Conservation (phyloP, 768 basidiomycete genomes). For the Saitozyma podzolica region DNA sequence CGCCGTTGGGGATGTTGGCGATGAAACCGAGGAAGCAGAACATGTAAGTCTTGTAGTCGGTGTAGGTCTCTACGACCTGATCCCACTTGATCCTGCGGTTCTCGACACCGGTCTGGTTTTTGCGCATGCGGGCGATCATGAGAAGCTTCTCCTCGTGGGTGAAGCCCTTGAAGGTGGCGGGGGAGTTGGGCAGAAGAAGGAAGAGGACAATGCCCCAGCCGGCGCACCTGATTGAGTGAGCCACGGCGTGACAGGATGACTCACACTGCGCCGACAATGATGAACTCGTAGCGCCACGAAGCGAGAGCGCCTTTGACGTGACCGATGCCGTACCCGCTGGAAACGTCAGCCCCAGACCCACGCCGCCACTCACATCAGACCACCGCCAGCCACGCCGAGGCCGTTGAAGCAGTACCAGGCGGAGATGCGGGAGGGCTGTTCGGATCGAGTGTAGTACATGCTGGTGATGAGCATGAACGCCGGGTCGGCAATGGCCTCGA, state of each 20-base stretch:
- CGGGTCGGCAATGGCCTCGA: constrained; percentile 55
- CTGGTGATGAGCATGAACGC: constrained; percentile 54
- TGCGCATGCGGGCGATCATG: constrained; percentile 49
- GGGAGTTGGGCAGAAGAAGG: constrained; percentile 50
- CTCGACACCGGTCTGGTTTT: constrained; percentile 54
- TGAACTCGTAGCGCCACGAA: constrained; percentile 53
- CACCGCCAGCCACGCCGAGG: constrained; percentile 55
- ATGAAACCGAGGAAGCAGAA: constrained; percentile 50
- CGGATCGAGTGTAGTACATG: constrained; percentile 55
- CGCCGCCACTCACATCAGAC: constrained; percentile 42
- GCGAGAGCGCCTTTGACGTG: constrained; percentile 50
- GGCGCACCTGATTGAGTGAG: not conserved
- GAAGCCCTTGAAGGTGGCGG: constrained; percentile 47
- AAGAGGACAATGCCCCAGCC: constrained; percentile 43
- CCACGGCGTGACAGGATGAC: constrained; percentile 3
- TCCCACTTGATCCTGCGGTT: constrained; percentile 44
- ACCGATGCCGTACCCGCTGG: constrained; percentile 50
- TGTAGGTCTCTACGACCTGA: constrained; percentile 48
- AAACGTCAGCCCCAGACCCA: constrained; percentile 44
- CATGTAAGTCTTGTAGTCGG: constrained; percentile 50
- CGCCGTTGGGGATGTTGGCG: constrained; percentile 49
- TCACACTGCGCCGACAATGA: constrained; percentile 46
- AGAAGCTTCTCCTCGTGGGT: constrained; percentile 51
- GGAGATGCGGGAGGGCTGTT: constrained; percentile 55
- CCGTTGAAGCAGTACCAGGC: constrained; percentile 56